Conservation (phyloP, 768 basidiomycete species). For the Russula earlei region DNA sequence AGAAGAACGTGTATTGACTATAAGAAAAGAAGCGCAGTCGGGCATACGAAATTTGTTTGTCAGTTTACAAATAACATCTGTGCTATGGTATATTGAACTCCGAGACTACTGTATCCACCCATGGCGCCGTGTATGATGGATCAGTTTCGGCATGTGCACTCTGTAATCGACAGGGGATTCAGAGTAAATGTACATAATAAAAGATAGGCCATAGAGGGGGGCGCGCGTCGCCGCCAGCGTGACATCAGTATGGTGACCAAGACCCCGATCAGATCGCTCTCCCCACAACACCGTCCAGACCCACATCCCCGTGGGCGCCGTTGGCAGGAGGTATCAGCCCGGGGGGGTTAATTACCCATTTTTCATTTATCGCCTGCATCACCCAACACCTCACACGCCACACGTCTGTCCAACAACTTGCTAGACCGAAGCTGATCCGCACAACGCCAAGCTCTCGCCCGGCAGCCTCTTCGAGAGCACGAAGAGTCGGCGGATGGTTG, state of each 20-base stretch:
- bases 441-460: conserved; percentile 68
- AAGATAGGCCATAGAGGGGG: not conserved
- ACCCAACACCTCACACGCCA: conserved; percentile 29
- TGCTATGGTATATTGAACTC: too few relatives aligned
- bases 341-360: not conserved
- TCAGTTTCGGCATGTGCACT: too few relatives aligned
- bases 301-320: not conserved
- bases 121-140: too few relatives aligned
- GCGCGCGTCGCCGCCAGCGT: not conserved
- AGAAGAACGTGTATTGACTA: too few relatives aligned
- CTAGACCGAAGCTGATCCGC: conserved; percentile 69
- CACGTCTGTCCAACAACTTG: conserved; percentile 68
- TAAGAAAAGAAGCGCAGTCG: too few relatives aligned
- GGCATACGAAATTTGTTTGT: too few relatives aligned
- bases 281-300: not conserved
- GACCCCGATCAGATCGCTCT: conserved; percentile 6
- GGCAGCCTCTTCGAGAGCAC: conserved; percentile 48
- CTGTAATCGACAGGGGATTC: too few relatives aligned
- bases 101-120: too few relatives aligned
- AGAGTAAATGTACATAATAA: not conserved
- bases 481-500: conserved; percentile 26
- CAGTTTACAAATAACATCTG: too few relatives aligned
- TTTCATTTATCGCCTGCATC: conserved; percentile 5
- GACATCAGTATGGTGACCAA: not conserved
- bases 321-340: not conserved